Percentiles rank a stretch among this genome's conserved stretches.
These are phyloP conservation scores for Epichloe sylvatica DNA, from an alignment of 2,329 filamentous ascomycete genomes.

Conservation along the genomic window DNA sequence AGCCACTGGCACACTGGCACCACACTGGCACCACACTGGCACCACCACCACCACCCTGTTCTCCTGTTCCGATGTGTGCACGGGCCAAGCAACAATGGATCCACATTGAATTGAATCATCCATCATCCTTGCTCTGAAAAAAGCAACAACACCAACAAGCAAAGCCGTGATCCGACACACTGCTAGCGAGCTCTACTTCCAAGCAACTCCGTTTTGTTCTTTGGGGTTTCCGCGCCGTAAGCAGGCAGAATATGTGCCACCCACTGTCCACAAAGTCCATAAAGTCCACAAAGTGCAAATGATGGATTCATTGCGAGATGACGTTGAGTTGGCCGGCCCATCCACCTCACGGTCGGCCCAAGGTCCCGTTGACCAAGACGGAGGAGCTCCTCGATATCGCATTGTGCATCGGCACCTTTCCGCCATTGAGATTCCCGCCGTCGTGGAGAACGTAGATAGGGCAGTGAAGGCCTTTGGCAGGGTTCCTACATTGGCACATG, in stretches of 20 bases:
- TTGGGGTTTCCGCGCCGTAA: not conserved
- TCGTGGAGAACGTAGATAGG: slow-evolving; percentile 30
- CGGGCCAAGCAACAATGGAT: not conserved
- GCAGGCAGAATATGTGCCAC: not conserved
- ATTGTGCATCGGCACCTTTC: slow-evolving; percentile 22
- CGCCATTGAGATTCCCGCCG: slow-evolving; percentile 30
- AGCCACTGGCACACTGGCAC: too few relatives aligned
- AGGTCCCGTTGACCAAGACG: slow-evolving; percentile 2
- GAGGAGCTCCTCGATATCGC: slow-evolving; percentile 20
- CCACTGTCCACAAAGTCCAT: not conserved
- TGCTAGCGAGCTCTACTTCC: not conserved
- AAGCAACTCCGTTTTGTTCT: too few relatives aligned
- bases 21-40: too few relatives aligned
- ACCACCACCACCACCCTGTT: too few relatives aligned
- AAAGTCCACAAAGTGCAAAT: not conserved
- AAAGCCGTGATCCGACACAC: not conserved
- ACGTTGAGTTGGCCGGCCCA: not conserved
- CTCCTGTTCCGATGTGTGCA: not conserved
- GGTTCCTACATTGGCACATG: slow-evolving; percentile 24
- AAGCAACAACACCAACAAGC: not conserved
- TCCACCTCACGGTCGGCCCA: not conserved
- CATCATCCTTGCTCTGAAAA: not conserved
- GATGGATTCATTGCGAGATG: not conserved
- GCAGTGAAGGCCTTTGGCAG: slow-evolving; percentile 29
- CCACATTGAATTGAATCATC: not conserved